Percentiles rank a stretch among this genome's conserved stretches.
Conservation (phyloP, 148 eudicot species). For the Persicaria maculosa region DNA sequence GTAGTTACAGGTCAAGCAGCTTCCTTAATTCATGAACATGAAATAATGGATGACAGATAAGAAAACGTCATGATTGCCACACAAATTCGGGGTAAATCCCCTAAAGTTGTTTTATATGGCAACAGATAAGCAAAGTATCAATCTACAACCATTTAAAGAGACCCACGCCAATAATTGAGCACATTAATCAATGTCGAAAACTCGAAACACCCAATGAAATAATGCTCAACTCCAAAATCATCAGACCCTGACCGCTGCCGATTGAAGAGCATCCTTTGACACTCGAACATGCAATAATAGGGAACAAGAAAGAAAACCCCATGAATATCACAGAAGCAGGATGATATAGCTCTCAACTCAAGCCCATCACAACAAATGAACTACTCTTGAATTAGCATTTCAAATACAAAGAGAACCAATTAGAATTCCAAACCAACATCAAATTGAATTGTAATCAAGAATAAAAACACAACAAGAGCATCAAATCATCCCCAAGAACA, state of each 20-base stretch:
- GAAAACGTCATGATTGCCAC: slow-evolving; percentile 5
- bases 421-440: neutral
- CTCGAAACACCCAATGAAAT: neutral
- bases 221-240: neutral
- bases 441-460: neutral
- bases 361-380: neutral
- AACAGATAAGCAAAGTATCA: slow-evolving; percentile 1
- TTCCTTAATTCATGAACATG: neutral
- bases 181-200: neutral
- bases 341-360: neutral
- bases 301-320: neutral
- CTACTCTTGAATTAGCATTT: neutral
- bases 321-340: neutral
- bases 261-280: slow-evolving; percentile 1
- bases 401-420: slow-evolving; percentile 4
- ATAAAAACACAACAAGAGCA: slow-evolving; percentile 2
- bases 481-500: neutral
- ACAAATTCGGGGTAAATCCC: neutral
- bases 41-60: slow-evolving; percentile 10
- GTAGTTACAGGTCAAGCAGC: neutral
- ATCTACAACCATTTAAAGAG: neutral
- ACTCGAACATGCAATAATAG: slow-evolving; percentile 11
- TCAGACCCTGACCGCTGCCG: neutral
- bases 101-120: neutral
- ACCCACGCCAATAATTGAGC: slow-evolving; percentile 8